Evolutionary conservation across 345 rosid species (phyloP).

Genomic region (Aquilaria yunnanensis): DNA sequence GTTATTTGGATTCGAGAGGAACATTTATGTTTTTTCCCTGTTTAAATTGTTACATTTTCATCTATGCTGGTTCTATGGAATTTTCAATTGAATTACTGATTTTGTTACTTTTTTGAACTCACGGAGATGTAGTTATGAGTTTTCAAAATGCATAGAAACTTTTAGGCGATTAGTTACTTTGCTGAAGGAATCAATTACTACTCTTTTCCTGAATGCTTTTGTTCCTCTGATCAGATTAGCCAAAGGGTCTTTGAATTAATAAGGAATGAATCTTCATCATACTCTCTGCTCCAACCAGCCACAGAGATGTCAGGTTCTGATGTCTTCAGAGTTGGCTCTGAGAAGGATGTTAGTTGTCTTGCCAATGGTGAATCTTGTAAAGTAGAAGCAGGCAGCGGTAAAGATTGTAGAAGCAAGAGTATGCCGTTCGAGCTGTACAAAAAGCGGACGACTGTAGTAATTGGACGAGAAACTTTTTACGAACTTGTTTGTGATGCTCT

Average conservation of each 20-base stretch:
- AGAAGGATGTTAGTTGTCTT: slow-evolving; percentile 22
- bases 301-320: slow-evolving; percentile 22
- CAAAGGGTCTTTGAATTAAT: slow-evolving; percentile 64
- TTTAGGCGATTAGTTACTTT: too few species aligned
- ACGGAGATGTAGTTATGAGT: too few species aligned
- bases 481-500: slow-evolving; percentile 70
- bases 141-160: too few species aligned
- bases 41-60: too few species aligned
- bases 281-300: slow-evolving; percentile 28
- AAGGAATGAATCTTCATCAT: slow-evolving; percentile 39
- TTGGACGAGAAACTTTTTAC: slow-evolving; percentile 55
- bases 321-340: slow-evolving; percentile 22
- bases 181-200: too few species aligned
- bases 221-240: slow-evolving; percentile 45
- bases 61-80: too few species aligned
- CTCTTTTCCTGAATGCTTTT: slow-evolving; percentile 3
- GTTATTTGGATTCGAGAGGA: too few species aligned
- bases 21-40: too few species aligned
- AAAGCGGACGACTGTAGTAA: slow-evolving; percentile 69
- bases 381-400: slow-evolving; percentile 19
- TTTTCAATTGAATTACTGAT: too few species aligned
- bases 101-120: too few species aligned
- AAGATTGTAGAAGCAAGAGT: slow-evolving; percentile 27
- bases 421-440: slow-evolving; percentile 73
- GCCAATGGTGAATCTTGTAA: slow-evolving; percentile 17